Evolutionary conservation across 306 rosid genomes (phyloP), one percentile per base, ranked within the genome.

Genomic region (Lithocarpus polystachyus): DNA sequence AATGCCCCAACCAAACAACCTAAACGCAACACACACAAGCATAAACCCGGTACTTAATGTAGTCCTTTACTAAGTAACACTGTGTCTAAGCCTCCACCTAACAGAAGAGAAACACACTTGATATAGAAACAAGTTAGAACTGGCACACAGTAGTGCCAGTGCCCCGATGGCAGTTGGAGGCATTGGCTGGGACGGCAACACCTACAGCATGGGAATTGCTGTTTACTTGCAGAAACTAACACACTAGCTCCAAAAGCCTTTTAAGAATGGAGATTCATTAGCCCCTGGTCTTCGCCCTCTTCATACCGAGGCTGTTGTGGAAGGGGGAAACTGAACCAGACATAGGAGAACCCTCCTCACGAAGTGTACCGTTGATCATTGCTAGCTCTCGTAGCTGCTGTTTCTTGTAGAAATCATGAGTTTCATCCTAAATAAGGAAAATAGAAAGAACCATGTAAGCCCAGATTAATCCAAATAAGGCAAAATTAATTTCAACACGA

Each of bases 271-370:
- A 56, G 61, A 77, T 71, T 37, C 52, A 75, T 82, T 87, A 93
- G 83, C 94, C 96, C 93, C 97, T 87, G 81, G 99, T 96, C 81
- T 96, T 96, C 71, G 99, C 99, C 87, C 99, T 91, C 92, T 96
- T 96, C 98, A 93, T 91, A 73, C 99, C 99, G 3, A 96, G 98
- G 88, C 92, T 96, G 91, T 93, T 96, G 86, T 89, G 87, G 88
- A 88, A 82, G 29, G 89, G 99, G 35, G 99, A 96, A 71, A 90
- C 86, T 2, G 96, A 96, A 67, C 99, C 95, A 0, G 99, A 89
- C 99, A 96, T 93, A 1, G 98, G 97, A 68, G 99, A 96, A 65
- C 93, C 96, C 86, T 93, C 99, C 54, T 93, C 98, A 0, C 99
- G 96, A 70, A 96, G 97, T 10, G 97, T 93, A 60, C 99, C 99